Conservation (phyloP, 352 stramenopile species). For the Phytophthora tubulina region DNA sequence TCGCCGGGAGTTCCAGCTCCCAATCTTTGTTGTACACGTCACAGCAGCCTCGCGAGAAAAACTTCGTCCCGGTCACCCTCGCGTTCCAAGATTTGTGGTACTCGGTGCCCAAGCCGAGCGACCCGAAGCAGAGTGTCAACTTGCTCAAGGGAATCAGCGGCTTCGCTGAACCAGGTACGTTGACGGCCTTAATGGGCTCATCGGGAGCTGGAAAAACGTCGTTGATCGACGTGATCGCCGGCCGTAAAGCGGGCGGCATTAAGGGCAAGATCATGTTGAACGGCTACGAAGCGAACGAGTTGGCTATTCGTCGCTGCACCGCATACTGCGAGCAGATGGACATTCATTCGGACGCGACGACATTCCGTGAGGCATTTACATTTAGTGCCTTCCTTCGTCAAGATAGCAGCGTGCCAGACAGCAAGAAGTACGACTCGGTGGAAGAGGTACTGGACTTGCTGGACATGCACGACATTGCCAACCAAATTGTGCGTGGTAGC, state of each 20-base stretch:
- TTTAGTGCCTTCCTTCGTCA: slow-evolving; percentile 79
- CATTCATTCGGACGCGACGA: slow-evolving; percentile 16
- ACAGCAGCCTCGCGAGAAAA: neutral
- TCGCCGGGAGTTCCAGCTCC: slow-evolving; percentile 10
- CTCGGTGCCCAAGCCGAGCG: slow-evolving; percentile 9
- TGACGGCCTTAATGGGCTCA: slow-evolving; percentile 19
- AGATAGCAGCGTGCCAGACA: slow-evolving; percentile 8
- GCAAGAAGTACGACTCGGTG: slow-evolving; percentile 14
- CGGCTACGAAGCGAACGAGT: slow-evolving; percentile 14
- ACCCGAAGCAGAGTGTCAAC: slow-evolving; percentile 10
- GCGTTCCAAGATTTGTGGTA: slow-evolving; percentile 13
- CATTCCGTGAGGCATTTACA: slow-evolving; percentile 8
- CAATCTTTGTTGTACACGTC: slow-evolving; percentile 13
- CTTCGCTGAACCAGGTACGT: slow-evolving; percentile 11
- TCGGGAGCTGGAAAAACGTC: slow-evolving; percentile 17
- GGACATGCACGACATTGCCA: slow-evolving; percentile 12
- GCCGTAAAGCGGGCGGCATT: slow-evolving; percentile 15
- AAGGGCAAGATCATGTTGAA: slow-evolving; percentile 20
- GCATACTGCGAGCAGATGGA: slow-evolving; percentile 33
- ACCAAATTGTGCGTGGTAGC: slow-evolving; percentile 13
- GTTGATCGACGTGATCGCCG: slow-evolving; percentile 23
- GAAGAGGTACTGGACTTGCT: slow-evolving; percentile 14
- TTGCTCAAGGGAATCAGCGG: slow-evolving; percentile 16
- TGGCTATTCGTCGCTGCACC: slow-evolving; percentile 19
- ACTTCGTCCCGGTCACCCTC: neutral